A percentile compares a stretch with the other conserved stretches of the same genome.
phyloP scores from a whole-genome alignment of 768 basidiomycete genomes.

The Roridomyces roridus region DNA sequence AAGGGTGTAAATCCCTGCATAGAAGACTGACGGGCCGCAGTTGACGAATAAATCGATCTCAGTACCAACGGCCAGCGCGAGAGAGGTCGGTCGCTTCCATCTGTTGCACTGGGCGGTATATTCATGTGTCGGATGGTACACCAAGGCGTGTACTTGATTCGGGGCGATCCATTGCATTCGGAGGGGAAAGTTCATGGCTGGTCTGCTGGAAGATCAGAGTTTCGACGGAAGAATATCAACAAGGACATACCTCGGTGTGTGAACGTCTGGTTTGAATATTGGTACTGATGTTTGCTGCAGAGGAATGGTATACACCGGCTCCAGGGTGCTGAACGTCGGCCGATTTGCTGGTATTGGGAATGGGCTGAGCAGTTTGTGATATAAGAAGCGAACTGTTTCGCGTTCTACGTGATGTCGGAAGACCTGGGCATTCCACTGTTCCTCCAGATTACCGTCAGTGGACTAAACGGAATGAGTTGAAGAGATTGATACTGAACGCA shows the following conservation, averaged over 20 bases:
- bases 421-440: neutral
- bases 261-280: neutral
- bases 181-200: neutral
- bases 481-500: no score
- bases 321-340: neutral
- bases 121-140: neutral
- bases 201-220: neutral
- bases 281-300: neutral
- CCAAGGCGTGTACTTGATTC: neutral
- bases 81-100: neutral
- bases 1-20: neutral
- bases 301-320: neutral
- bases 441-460: no score
- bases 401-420: neutral
- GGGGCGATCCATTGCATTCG: conserved; percentile 4
- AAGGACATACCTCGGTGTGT: neutral
- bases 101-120: neutral
- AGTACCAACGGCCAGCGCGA: no score
- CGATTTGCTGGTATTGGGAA: neutral
- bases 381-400: neutral
- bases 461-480: no score
- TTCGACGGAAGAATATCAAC: neutral
- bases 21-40: neutral
- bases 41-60: conserved; percentile 2
- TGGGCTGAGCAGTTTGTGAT: neutral